These are phyloP conservation scores for Orbilia blumenaviensis DNA, from an alignment of 2,329 filamentous ascomycete genomes.

Conservation along the genomic window DNA sequence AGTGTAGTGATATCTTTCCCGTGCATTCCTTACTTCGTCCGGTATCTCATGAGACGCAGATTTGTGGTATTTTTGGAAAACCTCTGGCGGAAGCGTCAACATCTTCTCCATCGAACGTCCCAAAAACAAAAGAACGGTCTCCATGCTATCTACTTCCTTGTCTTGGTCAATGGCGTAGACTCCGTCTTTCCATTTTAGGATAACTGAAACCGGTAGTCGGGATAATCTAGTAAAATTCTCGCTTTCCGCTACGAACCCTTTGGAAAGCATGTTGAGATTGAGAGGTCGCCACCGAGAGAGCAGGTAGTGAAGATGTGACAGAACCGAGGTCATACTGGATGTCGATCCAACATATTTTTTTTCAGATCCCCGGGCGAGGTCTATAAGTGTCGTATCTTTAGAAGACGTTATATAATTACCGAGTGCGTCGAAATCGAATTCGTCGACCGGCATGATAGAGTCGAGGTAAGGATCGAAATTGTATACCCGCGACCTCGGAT, in stretches of 20 bases:
- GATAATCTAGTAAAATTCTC: slow-evolving; percentile 76
- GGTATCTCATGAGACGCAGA: slow-evolving; percentile 73
- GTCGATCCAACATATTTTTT: slow-evolving; percentile 94
- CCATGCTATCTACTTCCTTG: slow-evolving; percentile 80
- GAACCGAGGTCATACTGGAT: slow-evolving; percentile 89
- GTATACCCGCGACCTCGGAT: slow-evolving; percentile 84
- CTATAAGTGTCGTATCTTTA: slow-evolving; percentile 76
- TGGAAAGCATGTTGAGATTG: slow-evolving; percentile 73
- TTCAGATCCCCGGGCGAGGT: slow-evolving; percentile 71
- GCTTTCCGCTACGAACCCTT: slow-evolving; percentile 71
- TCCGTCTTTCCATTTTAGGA: slow-evolving; percentile 78
- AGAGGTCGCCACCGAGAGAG: slow-evolving; percentile 83
- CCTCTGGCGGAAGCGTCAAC: slow-evolving; percentile 79
- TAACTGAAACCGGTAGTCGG: slow-evolving; percentile 78
- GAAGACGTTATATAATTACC: slow-evolving; percentile 92
- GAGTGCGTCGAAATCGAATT: slow-evolving; percentile 90
- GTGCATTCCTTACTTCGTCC: slow-evolving; percentile 74
- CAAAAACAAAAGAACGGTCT: slow-evolving; percentile 87
- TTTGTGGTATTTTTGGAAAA: slow-evolving; percentile 85
- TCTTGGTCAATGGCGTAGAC: slow-evolving; percentile 95
- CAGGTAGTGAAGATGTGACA: slow-evolving; percentile 92
- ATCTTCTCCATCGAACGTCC: slow-evolving; percentile 98
- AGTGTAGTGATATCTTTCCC: slow-evolving; percentile 87
- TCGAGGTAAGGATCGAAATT: slow-evolving; percentile 97
- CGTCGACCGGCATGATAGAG: slow-evolving; percentile 87